Evolutionary conservation across 306 rosid genomes (phyloP).

Genomic region (Elaeagnus macrophylla): DNA sequence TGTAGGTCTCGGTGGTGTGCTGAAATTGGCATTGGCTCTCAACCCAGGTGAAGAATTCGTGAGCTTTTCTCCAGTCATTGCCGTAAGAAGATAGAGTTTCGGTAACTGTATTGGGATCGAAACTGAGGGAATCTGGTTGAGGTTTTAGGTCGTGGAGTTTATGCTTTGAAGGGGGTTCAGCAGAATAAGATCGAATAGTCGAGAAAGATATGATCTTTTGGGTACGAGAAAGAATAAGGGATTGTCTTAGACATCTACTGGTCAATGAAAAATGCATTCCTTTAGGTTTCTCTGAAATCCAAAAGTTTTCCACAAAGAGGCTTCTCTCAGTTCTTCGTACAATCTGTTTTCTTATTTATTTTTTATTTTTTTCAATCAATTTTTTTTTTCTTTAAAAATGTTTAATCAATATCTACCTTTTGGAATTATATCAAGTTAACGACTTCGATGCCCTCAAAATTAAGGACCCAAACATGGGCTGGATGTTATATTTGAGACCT

Average conservation of each 20-base stretch:
- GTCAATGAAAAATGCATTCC: constrained; percentile 23
- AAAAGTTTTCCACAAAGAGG: background rate
- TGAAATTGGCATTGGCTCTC: constrained; percentile 26
- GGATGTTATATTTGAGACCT: too few species aligned
- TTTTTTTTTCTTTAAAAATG: too few species aligned
- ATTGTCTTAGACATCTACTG: constrained; percentile 13
- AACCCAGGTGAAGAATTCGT: constrained; percentile 78
- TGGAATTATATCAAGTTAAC: too few species aligned
- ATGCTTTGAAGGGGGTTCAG: constrained; percentile 16
- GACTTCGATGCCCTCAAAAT: too few species aligned
- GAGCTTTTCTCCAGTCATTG: constrained; percentile 77
- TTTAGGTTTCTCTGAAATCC: background rate
- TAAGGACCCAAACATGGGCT: too few species aligned
- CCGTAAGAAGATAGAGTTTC: constrained; percentile 50
- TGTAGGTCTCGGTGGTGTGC: constrained; percentile 65
- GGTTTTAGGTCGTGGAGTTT: background rate
- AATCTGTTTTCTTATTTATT: too few species aligned
- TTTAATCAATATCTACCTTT: too few species aligned
- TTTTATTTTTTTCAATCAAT: too few species aligned
- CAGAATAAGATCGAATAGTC: constrained; percentile 10
- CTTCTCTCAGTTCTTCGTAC: too few species aligned
- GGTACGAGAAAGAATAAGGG: constrained; percentile 11
- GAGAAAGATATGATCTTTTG: constrained; percentile 13
- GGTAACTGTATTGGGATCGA: constrained; percentile 35
- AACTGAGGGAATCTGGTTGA: constrained; percentile 1